Base-by-base conservation (phyloP, 768 basidiomycete genomes). In the Ramaria rubella region DNA sequence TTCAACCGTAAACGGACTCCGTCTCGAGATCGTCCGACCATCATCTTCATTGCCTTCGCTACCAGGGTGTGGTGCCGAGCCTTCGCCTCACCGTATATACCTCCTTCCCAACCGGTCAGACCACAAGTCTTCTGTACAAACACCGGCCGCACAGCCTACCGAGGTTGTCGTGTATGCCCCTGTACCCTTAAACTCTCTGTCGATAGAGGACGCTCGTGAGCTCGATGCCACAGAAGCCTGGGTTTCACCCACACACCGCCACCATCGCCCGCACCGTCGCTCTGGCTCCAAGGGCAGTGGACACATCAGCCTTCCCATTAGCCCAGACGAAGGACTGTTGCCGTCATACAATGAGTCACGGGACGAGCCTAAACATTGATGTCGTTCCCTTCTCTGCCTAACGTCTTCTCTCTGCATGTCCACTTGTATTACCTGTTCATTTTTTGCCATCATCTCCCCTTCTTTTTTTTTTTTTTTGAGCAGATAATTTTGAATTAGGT, bases 111-210 rank as follows among this genome's bases (percentile, higher is more conserved):
- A 63, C 21, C 67, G 65, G 1, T 59, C 73, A 0, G 60, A 66
- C 17, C 59, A 67, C 12, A 48, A 67, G 12, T 30, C 55, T 42
- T 49, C 57, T 5, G 60, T 19, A 50, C 49, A 30, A 43, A 49
- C 27, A 65, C 44, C 68, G 14, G 56, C 27, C 27, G 23, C 38
- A 4, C 45, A 9, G 4, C 14, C 29, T 6, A 51, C n/a, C 23
- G 27, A 42, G 29, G 74, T 58, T 59, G 19, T 83, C 29, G 78
- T 90, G n/a, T 90, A 88, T 64, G 83, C 85, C n/a, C 85, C 86
- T 12, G 77, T 90, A 1, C 78, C 83, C 0, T 66, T 85, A 38
- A 74, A 69, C 58, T 74, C 78, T 12, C 69, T 88, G 9, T 77
- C 86, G 8, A 73, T 75, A 33, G 71, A 79, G 49, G 69, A 80